Evolutionary conservation across 306 rosid species (phyloP).

Genomic region (Cicer judaicum): DNA sequence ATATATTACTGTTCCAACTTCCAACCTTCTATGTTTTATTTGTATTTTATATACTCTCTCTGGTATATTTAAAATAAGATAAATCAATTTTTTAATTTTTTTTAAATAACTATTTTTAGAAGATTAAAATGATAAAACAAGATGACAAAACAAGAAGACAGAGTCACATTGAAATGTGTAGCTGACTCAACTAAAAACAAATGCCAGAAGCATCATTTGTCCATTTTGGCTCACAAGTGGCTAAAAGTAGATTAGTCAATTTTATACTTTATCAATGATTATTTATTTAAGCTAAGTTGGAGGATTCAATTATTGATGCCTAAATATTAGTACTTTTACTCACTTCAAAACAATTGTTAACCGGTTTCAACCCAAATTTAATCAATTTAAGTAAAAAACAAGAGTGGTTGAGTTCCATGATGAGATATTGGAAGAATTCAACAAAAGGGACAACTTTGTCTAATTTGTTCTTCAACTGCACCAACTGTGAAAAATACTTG

Average conservation of each 20-base stretch:
- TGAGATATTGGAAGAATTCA: conserved; percentile 21
- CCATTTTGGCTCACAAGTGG: conserved; percentile 33
- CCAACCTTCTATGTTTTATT: conserved; percentile 36
- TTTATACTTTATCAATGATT: conserved; percentile 48
- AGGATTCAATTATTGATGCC: conserved; percentile 48
- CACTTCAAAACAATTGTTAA: conserved; percentile 27
- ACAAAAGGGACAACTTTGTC: conserved; percentile 10
- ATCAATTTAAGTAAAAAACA: conserved; percentile 39
- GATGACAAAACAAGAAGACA: conserved; percentile 37
- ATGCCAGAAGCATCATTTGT: conserved; percentile 41
- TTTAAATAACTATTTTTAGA: too few species aligned
- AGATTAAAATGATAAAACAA: too few species aligned
- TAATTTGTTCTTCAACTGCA: conserved; percentile 27
- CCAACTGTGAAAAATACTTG: conserved; percentile 18
- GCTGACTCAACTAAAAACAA: conserved; percentile 37
- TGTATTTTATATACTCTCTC: not conserved
- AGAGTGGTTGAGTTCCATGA: conserved; percentile 42
- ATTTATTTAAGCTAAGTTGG: conserved; percentile 39
- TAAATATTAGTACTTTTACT: conserved; percentile 5
- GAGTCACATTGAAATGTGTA: conserved; percentile 40
- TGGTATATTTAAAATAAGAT: too few species aligned
- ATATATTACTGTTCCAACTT: conserved; percentile 35
- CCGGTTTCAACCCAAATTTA: conserved; percentile 22
- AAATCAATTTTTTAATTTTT: too few species aligned
- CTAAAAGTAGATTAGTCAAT: conserved; percentile 39